These are phyloP conservation scores for Globisporangium recalcitrans DNA, from an alignment of 352 stramenopile genomes.

Conservation along the genomic window DNA sequence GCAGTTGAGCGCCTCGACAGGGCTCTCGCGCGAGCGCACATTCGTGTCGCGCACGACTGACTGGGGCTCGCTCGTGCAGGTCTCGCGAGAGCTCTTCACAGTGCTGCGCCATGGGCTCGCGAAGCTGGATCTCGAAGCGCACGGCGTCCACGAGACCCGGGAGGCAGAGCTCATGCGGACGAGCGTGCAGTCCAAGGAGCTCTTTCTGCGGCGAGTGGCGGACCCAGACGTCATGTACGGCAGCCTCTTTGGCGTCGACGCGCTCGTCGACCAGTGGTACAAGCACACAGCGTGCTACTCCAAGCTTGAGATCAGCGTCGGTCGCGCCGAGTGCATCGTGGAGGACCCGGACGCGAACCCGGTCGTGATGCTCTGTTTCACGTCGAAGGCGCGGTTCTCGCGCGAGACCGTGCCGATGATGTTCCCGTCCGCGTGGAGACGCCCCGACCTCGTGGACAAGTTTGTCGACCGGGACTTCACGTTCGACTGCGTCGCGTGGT, in stretches of 20 bases:
- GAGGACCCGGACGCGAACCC: background rate
- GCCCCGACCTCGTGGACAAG: constrained; percentile 14
- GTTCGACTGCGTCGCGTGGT: constrained; percentile 15
- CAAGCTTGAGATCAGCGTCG: background rate
- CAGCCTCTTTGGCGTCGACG: background rate
- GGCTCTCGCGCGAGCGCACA: background rate
- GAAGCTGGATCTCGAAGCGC: background rate
- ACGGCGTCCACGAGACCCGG: background rate
- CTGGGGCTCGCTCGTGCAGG: constrained; percentile 2
- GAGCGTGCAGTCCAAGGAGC: background rate
- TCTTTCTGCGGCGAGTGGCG: background rate
- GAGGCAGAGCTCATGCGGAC: background rate
- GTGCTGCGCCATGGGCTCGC: background rate
- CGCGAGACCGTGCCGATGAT: constrained; percentile 17
- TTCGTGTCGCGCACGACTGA: background rate
- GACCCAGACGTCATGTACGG: constrained; percentile 4
- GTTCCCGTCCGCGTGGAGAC: constrained; percentile 21
- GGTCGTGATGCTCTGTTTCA: background rate
- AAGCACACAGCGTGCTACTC: constrained; percentile 3
- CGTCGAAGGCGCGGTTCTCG: background rate
- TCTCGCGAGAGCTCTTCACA: constrained; percentile 2
- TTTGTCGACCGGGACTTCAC: constrained; percentile 16
- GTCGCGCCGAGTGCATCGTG: background rate
- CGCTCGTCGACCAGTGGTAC: background rate
- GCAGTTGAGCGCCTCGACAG: background rate